Evolutionary conservation across 768 basidiomycete genomes (phyloP), one percentile per base, ranked within the genome.

Genomic region (Mycena leptocephala): DNA sequence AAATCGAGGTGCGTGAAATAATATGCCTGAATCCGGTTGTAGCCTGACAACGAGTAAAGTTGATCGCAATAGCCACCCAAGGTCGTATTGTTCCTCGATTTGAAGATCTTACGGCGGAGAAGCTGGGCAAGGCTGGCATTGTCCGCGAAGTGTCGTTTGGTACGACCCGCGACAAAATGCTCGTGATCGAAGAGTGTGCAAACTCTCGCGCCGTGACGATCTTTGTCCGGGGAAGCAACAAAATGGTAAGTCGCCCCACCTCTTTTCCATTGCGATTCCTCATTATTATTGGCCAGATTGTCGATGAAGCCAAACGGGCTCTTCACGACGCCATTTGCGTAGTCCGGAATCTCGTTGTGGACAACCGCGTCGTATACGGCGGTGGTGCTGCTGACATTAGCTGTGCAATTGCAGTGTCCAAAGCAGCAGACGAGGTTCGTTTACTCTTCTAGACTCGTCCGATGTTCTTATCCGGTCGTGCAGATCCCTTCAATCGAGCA

Each of bases 141-240:
- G 98, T 99, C 9, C 92, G 97, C 39, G 98, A 99, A 86, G 84
- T 99, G 70, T 92, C 96, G 9, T 99, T 99, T 85, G 98, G 98
- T 62, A 99, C 98, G 11, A 99, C 98, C 20, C 92, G 97, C 76
- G 98, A 99, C 86, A 99, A 99, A 89, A 99, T 99, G 98, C 92
- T 99, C 70, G 95, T 99, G 77, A 98, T 99, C 79, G 98, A 99
- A 85, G 97, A 99, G 81, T 99, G 98, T 80, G 98, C 98, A 22
- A 99, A 99, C 87, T 92, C 94, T 13, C 92, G 97, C 69, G 97
- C 98, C 41, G 98, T 99, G 55, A 99, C 98, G 10, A 94, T 99
- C 80, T 99, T 99, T 79, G 97, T 99, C 28, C 92, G 98, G 41
- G 98, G 98, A 26, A 96, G 95, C 82, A 99, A 99, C 88, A 99